Evolutionary conservation across 768 basidiomycete species (phyloP), one percentile per base, ranked within the genome.

Genomic region (Boletus eberwhitei): DNA sequence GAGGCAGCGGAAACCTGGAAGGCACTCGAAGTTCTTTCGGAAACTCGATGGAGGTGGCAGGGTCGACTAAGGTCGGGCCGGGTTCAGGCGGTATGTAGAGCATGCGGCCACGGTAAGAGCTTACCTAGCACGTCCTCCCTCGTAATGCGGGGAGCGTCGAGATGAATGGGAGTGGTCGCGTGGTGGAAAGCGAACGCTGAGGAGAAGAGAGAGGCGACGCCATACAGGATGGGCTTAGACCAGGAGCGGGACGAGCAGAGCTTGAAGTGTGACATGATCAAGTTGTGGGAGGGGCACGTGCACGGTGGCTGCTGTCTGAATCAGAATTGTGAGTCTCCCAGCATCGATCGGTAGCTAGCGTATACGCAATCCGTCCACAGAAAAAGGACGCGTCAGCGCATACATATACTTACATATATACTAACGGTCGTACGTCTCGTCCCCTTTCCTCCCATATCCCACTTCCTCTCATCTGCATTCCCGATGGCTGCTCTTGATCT

Each of bases 31-130:
- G 73, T 5, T 77, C 77, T 41, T 76, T 85, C 3, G 90, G 90
- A 64, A 92, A 93, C 55, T 77, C 72, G 59, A 92, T 83, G 8
- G 82, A 83, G 2, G 88, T 90, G 21, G 82, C 88, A 40, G 86
- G 82, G 64, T 93, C 90, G 58, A 79, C 90, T 87, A 61, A 37
- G 43, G 34, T 24, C 14, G 38, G 22, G 38, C 34, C 31, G 37
- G 8, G 35, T 11, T 46, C 39, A 44, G 40, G 22, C 4, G 39
- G 36, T 13, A n/a, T 19, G 46, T 6, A 11, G 35, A 22, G 16
- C 34, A 16, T 12, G 31, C 26, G 16, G 7, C 26, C 13, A 29
- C 7, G 8, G 9, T 3, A 17, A 26, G 31, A 21, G 45, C 67
- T 43, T 50, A 59, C 68, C 71, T 57, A 64, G 47, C 17, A 68